These are phyloP conservation scores for Colletotrichum graminicola DNA, from an alignment of 2,329 filamentous ascomycete genomes.

Conservation along the genomic window DNA sequence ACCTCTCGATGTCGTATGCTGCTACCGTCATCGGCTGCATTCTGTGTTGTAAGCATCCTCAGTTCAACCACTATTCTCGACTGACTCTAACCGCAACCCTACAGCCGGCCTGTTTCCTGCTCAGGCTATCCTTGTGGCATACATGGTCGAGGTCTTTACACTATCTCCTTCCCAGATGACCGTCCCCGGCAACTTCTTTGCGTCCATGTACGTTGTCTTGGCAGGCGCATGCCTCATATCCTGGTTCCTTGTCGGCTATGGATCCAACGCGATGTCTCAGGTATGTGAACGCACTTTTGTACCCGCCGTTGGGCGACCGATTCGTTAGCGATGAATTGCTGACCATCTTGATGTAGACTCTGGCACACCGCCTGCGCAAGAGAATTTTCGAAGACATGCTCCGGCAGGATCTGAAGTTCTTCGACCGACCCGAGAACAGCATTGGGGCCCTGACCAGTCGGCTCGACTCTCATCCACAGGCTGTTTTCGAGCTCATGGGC, in stretches of 20 bases:
- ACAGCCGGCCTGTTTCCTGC: neutral
- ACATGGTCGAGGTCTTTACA: neutral
- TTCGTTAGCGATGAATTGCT: conserved; percentile 19
- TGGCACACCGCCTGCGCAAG: conserved; percentile 45
- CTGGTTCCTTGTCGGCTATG: neutral
- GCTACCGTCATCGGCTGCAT: neutral
- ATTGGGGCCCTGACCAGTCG: conserved; percentile 51
- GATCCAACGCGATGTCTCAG: neutral
- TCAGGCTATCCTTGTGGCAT: neutral
- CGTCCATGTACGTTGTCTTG: neutral
- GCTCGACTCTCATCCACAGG: conserved; percentile 45
- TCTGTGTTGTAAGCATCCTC: neutral
- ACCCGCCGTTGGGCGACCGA: conserved; percentile 31
- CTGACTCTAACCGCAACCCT: neutral
- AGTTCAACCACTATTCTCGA: neutral
- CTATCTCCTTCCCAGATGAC: neutral
- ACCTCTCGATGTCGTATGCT: neutral
- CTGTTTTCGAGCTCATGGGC: conserved; percentile 59
- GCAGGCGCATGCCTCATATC: neutral
- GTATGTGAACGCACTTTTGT: neutral
- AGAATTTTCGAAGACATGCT: conserved; percentile 48
- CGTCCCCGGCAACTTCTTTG: neutral
- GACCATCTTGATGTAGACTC: neutral
- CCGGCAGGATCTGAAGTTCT: conserved; percentile 57
- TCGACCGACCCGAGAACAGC: conserved; percentile 50